Conservation (phyloP, 1,139 yeast species). For the Kodamaea arcana region DNA sequence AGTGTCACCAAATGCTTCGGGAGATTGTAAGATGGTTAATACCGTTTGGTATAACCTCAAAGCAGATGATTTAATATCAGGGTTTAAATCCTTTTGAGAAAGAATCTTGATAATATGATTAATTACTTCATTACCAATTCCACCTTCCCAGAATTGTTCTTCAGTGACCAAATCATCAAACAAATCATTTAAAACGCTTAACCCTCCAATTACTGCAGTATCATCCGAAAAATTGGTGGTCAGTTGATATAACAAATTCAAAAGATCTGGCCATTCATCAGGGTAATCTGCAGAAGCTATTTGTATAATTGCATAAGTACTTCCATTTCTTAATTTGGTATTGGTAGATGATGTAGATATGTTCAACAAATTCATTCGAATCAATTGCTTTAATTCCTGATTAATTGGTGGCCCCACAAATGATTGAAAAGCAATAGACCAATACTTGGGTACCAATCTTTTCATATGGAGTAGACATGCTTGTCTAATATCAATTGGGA, state of each 20-base stretch:
- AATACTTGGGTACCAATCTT: constrained; percentile 63
- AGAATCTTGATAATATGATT: constrained; percentile 45
- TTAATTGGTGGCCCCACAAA: constrained; percentile 65
- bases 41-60: constrained; percentile 52
- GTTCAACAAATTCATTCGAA: constrained; percentile 49
- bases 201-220: constrained; percentile 54
- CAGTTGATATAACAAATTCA: constrained; percentile 44
- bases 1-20: constrained; percentile 41
- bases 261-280: constrained; percentile 86
- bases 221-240: constrained; percentile 29
- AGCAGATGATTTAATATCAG: constrained; percentile 45
- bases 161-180: constrained; percentile 84
- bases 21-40: constrained; percentile 48
- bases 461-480: constrained; percentile 68
- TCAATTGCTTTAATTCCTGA: constrained; percentile 45
- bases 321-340: constrained; percentile 62
- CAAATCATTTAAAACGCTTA: constrained; percentile 69
- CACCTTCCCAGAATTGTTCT: constrained; percentile 77
- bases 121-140: constrained; percentile 54
- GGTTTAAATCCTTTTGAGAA: constrained; percentile 19
- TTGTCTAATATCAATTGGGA: constrained; percentile 46
- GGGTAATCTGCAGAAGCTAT: constrained; percentile 91
- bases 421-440: constrained; percentile 85
- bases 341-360: constrained; percentile 49
- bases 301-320: constrained; percentile 74